These are phyloP conservation scores for Lasiodiplodia sp. DNA, from an alignment of 2,329 filamentous ascomycete genomes.

Conservation along the genomic window DNA sequence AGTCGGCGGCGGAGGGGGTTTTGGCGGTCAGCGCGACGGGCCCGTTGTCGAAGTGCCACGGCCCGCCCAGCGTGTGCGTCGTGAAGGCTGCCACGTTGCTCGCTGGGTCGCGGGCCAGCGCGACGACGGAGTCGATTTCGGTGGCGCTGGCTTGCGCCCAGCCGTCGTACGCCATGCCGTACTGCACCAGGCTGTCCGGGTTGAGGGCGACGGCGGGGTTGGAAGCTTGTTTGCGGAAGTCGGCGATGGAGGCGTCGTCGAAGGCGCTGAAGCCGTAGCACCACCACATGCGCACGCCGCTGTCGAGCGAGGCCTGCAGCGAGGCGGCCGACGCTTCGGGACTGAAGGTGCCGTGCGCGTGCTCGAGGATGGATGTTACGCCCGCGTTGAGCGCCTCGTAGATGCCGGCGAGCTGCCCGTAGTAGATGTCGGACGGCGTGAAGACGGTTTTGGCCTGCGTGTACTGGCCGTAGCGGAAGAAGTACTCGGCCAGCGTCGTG, in stretches of 20 bases:
- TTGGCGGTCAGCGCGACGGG: slow-evolving; percentile 49
- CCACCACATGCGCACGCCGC: slow-evolving; percentile 57
- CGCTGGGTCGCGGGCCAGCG: not conserved
- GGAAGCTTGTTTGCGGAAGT: slow-evolving; percentile 3
- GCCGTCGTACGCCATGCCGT: slow-evolving; percentile 31
- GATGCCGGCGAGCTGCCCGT: slow-evolving; percentile 46
- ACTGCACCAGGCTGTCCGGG: slow-evolving; percentile 21
- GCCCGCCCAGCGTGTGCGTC: slow-evolving; percentile 39
- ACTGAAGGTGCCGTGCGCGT: slow-evolving; percentile 58
- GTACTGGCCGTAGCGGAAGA: slow-evolving; percentile 26
- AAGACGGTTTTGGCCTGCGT: slow-evolving; percentile 21
- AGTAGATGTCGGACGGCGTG: slow-evolving; percentile 37
- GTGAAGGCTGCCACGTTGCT: slow-evolving; percentile 51
- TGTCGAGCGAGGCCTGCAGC: slow-evolving; percentile 56
- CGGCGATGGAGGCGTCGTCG: slow-evolving; percentile 6
- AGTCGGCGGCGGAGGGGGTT: slow-evolving; percentile 31
- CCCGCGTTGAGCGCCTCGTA: slow-evolving; percentile 60
- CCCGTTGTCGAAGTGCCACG: slow-evolving; percentile 42
- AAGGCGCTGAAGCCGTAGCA: slow-evolving; percentile 46
- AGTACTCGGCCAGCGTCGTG: slow-evolving; percentile 43
- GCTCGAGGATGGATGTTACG: slow-evolving; percentile 61
- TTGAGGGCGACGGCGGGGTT: not conserved
- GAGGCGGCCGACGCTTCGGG: slow-evolving; percentile 54
- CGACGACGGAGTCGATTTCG: slow-evolving; percentile 2
- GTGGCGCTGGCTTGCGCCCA: slow-evolving; percentile 28